Conservation (phyloP, 345 rosid species). For the Gossypium ekmanianum region DNA sequence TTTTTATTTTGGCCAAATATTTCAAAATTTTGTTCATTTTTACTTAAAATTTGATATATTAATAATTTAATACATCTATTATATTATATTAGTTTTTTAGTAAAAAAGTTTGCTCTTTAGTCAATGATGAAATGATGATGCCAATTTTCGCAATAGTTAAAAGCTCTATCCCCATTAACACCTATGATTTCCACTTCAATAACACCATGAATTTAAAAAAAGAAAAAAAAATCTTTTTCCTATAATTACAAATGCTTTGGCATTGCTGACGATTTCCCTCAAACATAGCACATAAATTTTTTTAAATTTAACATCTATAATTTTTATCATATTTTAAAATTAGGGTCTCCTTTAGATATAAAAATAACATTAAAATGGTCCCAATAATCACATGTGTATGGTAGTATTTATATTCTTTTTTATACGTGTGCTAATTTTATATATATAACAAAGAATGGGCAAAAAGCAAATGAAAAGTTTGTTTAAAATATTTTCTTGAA, state of each 20-base stretch:
- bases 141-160: background rate
- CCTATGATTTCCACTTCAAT: constrained; percentile 16
- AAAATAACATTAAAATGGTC: background rate
- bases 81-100: background rate
- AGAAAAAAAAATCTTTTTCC: background rate
- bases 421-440: background rate
- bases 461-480: background rate
- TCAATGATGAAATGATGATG: constrained; percentile 5
- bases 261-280: constrained; percentile 25
- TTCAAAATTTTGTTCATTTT: too few relatives aligned
- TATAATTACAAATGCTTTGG: constrained; percentile 15
- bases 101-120: background rate
- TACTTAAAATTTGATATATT: too few relatives aligned
- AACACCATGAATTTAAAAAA: background rate
- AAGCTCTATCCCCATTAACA: constrained; percentile 3
- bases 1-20: too few relatives aligned
- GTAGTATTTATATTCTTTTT: background rate
- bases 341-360: background rate
- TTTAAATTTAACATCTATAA: too few relatives aligned
- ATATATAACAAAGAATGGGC: background rate
- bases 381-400: background rate
- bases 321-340: too few relatives aligned
- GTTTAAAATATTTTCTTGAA: background rate
- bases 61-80: too few relatives aligned
- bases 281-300: background rate